phyloP scores from a whole-genome alignment of 768 basidiomycete genomes.

The Boletus speciosus region DNA sequence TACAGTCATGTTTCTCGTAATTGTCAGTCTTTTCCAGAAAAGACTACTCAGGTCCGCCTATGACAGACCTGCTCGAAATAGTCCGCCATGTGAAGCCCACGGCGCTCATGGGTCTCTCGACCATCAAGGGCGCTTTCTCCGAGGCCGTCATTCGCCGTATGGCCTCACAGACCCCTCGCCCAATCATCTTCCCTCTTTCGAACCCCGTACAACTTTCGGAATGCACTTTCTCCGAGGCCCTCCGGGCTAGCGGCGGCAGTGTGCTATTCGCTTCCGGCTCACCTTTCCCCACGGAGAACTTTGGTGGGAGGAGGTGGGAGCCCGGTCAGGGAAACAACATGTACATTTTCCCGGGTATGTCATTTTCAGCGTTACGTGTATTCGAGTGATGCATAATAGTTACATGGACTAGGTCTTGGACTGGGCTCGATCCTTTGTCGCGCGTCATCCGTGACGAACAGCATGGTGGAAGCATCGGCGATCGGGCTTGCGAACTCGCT shows the following conservation, averaged over 20 bases:
- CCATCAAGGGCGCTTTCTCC: constrained; percentile 78
- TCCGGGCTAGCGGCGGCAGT: constrained; percentile 64
- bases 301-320: constrained; percentile 53
- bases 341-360: constrained; percentile 72
- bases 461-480: constrained; percentile 87
- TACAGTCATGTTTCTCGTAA: not conserved
- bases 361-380: not conserved
- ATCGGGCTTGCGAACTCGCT: constrained; percentile 75
- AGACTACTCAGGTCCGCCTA: constrained; percentile 74
- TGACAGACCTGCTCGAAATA: constrained; percentile 72
- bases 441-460: constrained; percentile 68
- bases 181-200: constrained; percentile 91
- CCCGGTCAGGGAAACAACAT: constrained; percentile 96
- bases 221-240: constrained; percentile 74
- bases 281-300: constrained; percentile 69
- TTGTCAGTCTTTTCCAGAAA: constrained; percentile 71
- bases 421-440: constrained; percentile 72
- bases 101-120: constrained; percentile 86
- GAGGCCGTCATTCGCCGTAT: constrained; percentile 69
- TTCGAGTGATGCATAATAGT: not conserved
- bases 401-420: constrained; percentile 38
- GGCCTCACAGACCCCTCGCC: constrained; percentile 74
- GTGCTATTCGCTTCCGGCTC: constrained; percentile 88
- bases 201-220: constrained; percentile 85
- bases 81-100: constrained; percentile 82